Conservation (phyloP, 306 rosid species). For the Cucurbita ficifolia region DNA sequence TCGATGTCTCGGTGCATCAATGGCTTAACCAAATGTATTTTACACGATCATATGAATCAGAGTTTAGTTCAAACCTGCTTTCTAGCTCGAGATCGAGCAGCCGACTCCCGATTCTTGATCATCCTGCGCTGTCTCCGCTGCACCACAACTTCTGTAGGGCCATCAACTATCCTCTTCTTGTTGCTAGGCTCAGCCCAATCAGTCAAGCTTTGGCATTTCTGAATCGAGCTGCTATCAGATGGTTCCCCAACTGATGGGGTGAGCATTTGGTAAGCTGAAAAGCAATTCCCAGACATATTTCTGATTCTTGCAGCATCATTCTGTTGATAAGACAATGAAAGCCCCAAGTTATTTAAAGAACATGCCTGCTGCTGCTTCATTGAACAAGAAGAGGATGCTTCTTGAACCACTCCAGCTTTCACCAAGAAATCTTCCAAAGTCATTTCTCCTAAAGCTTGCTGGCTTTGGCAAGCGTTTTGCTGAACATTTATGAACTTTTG, state of each 20-base stretch:
- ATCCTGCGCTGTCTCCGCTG: slow-evolving; percentile 66
- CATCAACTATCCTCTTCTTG: slow-evolving; percentile 35
- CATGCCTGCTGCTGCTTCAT: background rate
- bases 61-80: slow-evolving; percentile 35
- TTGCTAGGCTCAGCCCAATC: slow-evolving; percentile 20
- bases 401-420: slow-evolving; percentile 58
- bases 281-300: slow-evolving; percentile 6
- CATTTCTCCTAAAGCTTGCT: slow-evolving; percentile 40
- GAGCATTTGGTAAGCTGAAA: slow-evolving; percentile 17
- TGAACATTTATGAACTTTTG: background rate
- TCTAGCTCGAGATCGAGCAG: slow-evolving; percentile 70
- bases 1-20: background rate
- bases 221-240: slow-evolving; percentile 4
- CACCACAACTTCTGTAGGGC: slow-evolving; percentile 41
- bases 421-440: slow-evolving; percentile 63
- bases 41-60: background rate
- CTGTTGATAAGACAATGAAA: slow-evolving; percentile 13
- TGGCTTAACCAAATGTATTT: background rate
- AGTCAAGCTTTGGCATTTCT: slow-evolving; percentile 11
- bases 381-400: slow-evolving; percentile 11
- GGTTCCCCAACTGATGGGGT: slow-evolving; percentile 14
- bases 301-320: background rate
- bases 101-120: slow-evolving; percentile 75
- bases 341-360: slow-evolving; percentile 7
- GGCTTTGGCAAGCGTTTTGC: slow-evolving; percentile 9